Base-by-base conservation (phyloP, 192 early-diverging fungal species). In the Podila clonocystis region DNA sequence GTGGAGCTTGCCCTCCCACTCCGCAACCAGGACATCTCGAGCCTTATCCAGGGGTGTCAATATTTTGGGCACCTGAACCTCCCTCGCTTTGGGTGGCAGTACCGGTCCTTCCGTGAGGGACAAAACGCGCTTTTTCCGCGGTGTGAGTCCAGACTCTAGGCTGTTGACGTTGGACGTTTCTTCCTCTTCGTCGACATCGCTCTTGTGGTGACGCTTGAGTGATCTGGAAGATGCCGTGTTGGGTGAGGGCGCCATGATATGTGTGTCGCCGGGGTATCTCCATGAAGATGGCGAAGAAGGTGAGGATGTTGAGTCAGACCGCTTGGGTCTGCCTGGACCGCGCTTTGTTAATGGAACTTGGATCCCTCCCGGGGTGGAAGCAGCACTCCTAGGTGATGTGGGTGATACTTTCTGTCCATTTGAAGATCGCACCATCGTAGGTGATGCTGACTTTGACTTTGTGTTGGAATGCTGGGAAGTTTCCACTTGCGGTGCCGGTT, bases 41-140 rank as follows among this genome's bases (percentile, higher is more conserved):
- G 72, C 50, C 22, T 61, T 62, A 13, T 91, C 89, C 26, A 92
- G 49, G 6, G 89, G 85, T 28, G 88, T 84, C 22, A 73, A 29
- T 63, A 76, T 73, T 48, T 17, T 48, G 31, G 19, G 28, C 41
- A 69, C 33, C 28, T 5, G 41, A 22, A 2, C 34, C 17, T 49
- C 30, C 67, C 41, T 60, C 36, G 28, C 17, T 65, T 57, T 26
- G 19, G 26, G 20, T 48, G 20, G 11, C 38, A 58, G 38, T 3
- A 28, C 7, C n/a, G 58, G n/a, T 19, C 30, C 50, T 15, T 68
- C 55, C 5, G 50, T 69, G 22, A 58, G 26, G 1, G 78, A 72
- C 45, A 66, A 5, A 31, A 58, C 57, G 9, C 76, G 68, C 34
- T 61, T 67, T 55, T 70, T 79, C 7, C 76, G 64, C 36, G 70